These are phyloP conservation scores for Thalia dealbata DNA, from an alignment of 176 grass and related monocot species.

Conservation along the genomic window DNA sequence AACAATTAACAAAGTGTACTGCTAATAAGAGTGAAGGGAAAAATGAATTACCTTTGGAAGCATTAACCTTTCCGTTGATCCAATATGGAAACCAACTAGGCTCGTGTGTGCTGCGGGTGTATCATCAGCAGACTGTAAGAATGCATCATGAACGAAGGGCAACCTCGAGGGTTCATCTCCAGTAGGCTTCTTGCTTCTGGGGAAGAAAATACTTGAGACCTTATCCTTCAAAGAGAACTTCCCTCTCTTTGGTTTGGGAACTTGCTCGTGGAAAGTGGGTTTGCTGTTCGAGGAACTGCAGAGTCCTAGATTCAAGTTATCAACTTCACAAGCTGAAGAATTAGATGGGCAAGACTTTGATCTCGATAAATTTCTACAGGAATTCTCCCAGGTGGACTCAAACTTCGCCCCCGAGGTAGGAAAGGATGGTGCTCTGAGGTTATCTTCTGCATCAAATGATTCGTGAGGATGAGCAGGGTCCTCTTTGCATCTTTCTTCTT, in stretches of 20 bases:
- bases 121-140: neutral
- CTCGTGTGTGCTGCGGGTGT: neutral
- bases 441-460: slow-evolving; percentile 18
- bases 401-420: neutral
- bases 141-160: slow-evolving; percentile 12
- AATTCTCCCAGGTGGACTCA: neutral
- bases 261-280: slow-evolving; percentile 19
- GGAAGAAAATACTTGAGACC: slow-evolving; percentile 71
- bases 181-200: slow-evolving; percentile 49
- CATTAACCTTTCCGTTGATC: neutral
- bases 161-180: slow-evolving; percentile 25
- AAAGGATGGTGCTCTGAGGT: slow-evolving; percentile 27
- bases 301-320: slow-evolving; percentile 21
- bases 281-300: slow-evolving; percentile 6
- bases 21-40: neutral
- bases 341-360: slow-evolving; percentile 63
- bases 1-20: neutral
- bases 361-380: slow-evolving; percentile 27
- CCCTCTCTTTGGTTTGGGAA: slow-evolving; percentile 41
- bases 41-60: neutral
- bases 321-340: slow-evolving; percentile 28
- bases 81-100: neutral
- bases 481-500: slow-evolving; percentile 33
- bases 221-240: slow-evolving; percentile 66
- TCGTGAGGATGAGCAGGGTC: neutral